Conservation (phyloP, 345 rosid species). For the Jatropha curcas region DNA sequence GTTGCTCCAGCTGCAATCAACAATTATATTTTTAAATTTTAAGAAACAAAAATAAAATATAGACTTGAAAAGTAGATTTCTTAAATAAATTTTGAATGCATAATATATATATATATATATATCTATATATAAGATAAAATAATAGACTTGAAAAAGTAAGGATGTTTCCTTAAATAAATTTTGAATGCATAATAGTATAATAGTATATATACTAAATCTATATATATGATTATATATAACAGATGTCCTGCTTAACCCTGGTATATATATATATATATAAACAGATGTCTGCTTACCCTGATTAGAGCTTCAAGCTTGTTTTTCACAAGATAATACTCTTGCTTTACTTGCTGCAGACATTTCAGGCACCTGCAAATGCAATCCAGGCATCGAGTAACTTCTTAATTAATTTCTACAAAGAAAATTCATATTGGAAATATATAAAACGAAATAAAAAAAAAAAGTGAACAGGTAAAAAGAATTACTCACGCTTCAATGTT, state of each 20-base stretch:
- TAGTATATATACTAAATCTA: too few species aligned
- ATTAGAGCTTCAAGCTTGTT: conserved; percentile 77
- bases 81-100: too few species aligned
- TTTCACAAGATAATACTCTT: conserved; percentile 70
- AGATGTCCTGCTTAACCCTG: too few species aligned
- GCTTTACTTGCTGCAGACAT: conserved; percentile 83
- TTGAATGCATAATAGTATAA: too few species aligned
- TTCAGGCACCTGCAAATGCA: conserved; percentile 56
- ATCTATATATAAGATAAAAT: too few species aligned
- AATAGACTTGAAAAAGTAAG: too few species aligned
- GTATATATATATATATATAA: not conserved
- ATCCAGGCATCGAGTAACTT: conserved; percentile 2
- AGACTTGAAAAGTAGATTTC: not conserved
- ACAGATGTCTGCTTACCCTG: conserved; percentile 45
- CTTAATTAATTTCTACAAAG: not conserved
- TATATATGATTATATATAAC: too few species aligned
- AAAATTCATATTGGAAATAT: not conserved
- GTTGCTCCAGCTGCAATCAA: conserved; percentile 78
- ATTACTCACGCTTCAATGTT: conserved; percentile 68
- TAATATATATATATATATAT: not conserved
- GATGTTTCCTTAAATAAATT: too few species aligned
- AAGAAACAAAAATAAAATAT: not conserved
- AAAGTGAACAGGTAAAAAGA: not conserved
- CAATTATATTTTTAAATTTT: not conserved
- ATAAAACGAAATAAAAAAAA: not conserved